These are phyloP conservation scores for Vaccinium macrocarpon DNA, from an alignment of 148 eudicot species.

Conservation along the genomic window DNA sequence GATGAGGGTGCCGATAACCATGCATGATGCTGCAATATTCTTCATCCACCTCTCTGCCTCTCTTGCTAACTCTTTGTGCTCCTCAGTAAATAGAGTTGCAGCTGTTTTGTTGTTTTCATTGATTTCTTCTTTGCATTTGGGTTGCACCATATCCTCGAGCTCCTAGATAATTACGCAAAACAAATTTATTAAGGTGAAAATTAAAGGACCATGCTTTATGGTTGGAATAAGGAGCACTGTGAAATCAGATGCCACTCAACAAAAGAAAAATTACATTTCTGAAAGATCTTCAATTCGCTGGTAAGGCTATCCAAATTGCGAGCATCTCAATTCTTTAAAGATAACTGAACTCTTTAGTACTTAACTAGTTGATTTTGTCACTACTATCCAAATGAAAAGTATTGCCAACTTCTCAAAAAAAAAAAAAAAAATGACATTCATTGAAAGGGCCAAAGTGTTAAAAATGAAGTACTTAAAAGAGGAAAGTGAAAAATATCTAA, in stretches of 20 bases:
- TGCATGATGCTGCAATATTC: conserved; percentile 23
- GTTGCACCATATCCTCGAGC: conserved; percentile 31
- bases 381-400: too few species aligned
- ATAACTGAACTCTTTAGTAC: too few species aligned
- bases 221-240: background rate
- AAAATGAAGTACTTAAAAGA: background rate
- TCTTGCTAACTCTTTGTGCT: conserved; percentile 21
- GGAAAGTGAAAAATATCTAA: background rate
- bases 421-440: background rate
- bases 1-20: conserved; percentile 30
- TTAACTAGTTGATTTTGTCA: too few species aligned
- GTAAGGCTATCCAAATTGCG: background rate
- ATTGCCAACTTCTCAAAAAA: too few species aligned
- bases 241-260: background rate
- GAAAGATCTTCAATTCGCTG: background rate
- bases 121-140: conserved; percentile 14
- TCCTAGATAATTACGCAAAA: conserved; percentile 10
- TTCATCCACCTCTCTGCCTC: conserved; percentile 37
- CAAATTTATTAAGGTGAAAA: background rate
- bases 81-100: conserved; percentile 19
- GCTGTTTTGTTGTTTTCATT: conserved; percentile 23
- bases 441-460: background rate
- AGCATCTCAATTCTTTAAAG: background rate
- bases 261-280: background rate
- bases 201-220: background rate